phyloP scores from a whole-genome alignment of 106 monocot genomes.

The Ottelia alismoides region DNA sequence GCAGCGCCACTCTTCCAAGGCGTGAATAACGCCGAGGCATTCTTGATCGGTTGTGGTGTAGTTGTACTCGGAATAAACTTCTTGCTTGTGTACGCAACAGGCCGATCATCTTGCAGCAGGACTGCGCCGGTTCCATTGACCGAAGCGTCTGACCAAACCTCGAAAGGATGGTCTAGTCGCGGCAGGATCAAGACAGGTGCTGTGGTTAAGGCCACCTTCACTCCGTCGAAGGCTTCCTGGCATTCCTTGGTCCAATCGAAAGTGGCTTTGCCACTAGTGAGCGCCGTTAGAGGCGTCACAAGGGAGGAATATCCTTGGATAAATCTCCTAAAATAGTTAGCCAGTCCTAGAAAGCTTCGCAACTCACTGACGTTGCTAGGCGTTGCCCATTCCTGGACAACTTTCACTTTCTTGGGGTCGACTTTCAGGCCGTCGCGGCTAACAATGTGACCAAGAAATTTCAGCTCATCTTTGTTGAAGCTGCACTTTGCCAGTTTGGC shows the following conservation, averaged over 20 bases:
- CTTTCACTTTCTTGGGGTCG: background rate
- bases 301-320: background rate
- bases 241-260: background rate
- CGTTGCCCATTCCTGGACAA: background rate
- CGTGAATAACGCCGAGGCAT: background rate
- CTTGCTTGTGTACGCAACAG: background rate
- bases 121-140: background rate
- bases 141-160: background rate
- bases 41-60: background rate
- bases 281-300: background rate
- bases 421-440: background rate
- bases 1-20: background rate
- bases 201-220: background rate
- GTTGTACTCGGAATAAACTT: background rate
- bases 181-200: background rate
- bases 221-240: background rate
- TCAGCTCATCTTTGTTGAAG: background rate
- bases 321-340: conserved; percentile 5
- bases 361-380: background rate
- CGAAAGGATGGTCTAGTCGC: background rate
- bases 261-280: background rate
- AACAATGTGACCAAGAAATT: conserved; percentile 6
- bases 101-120: background rate
- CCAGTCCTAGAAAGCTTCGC: conserved; percentile 5
- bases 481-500: conserved; percentile 2